A percentile compares a stretch with the other conserved stretches of the same genome.
Conservation (phyloP, 495 filamentous ascomycete genomes). For the Xylaria bambusicola region DNA sequence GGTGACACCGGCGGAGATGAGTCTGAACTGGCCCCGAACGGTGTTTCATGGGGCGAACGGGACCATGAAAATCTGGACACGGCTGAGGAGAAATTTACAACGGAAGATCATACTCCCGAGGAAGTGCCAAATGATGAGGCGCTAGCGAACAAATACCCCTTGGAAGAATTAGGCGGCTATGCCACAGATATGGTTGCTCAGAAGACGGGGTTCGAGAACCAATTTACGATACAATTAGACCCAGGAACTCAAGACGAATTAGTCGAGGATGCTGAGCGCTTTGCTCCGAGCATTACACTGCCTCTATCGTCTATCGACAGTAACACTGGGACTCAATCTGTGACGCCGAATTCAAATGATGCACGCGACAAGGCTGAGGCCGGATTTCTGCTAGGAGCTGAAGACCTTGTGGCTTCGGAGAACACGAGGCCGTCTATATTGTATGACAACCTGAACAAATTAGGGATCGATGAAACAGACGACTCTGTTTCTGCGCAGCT, state of each 20-base stretch:
- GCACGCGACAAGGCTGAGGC: neutral
- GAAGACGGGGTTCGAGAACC: neutral
- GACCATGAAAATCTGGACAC: neutral
- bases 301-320: neutral
- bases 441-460: too few relatives aligned
- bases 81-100: neutral
- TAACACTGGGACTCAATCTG: neutral
- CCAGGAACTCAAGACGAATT: neutral
- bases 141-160: neutral
- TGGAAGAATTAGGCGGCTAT: neutral
- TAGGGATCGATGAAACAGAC: too few relatives aligned
- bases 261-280: neutral
- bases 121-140: neutral
- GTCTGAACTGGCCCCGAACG: conserved; percentile 24
- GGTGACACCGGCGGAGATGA: conserved; percentile 28
- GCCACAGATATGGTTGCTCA: neutral
- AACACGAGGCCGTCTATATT: too few relatives aligned
- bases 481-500: too few relatives aligned
- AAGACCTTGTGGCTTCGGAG: too few relatives aligned
- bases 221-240: neutral
- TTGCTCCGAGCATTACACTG: neutral
- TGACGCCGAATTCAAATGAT: neutral
- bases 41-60: conserved; percentile 16
- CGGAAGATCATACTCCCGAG: neutral
- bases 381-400: too few relatives aligned